These are phyloP conservation scores for Paraphoma sp. DNA, from an alignment of 2,329 filamentous ascomycete species.

Conservation along the genomic window DNA sequence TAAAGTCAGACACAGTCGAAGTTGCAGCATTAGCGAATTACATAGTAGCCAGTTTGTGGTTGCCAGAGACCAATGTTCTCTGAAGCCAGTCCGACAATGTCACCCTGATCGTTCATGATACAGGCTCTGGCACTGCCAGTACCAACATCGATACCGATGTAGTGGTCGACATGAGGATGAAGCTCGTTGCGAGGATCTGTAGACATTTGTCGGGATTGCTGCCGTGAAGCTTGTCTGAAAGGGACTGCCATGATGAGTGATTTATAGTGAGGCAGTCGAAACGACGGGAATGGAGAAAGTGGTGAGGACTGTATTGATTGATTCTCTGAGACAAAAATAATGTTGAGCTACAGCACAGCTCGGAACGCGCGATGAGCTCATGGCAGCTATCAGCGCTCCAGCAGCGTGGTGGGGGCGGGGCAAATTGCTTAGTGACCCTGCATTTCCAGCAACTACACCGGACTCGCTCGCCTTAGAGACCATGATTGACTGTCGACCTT, in stretches of 20 bases:
- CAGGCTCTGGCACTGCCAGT: slow-evolving; percentile 95
- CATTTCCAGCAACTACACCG: slow-evolving; percentile 23
- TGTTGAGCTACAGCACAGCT: slow-evolving; percentile 43
- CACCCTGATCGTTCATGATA: slow-evolving; percentile 89
- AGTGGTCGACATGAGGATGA: slow-evolving; percentile 64
- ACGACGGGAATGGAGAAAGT: neutral
- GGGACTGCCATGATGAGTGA: slow-evolving; percentile 34
- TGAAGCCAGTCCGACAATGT: slow-evolving; percentile 72
- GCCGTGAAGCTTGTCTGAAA: slow-evolving; percentile 34
- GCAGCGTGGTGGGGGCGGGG: slow-evolving; percentile 42
- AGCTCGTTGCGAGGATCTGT: slow-evolving; percentile 64
- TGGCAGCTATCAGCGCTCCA: slow-evolving; percentile 36
- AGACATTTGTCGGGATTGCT: slow-evolving; percentile 55
- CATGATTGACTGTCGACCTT: slow-evolving; percentile 25
- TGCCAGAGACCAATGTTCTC: slow-evolving; percentile 62
- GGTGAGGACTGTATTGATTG: neutral
- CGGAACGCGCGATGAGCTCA: slow-evolving; percentile 45
- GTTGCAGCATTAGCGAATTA: slow-evolving; percentile 33
- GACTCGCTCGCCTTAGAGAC: slow-evolving; percentile 14
- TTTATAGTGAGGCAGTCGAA: slow-evolving; percentile 5
- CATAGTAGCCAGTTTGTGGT: slow-evolving; percentile 62
- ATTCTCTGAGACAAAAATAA: slow-evolving; percentile 14
- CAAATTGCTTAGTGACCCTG: slow-evolving; percentile 28
- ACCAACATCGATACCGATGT: slow-evolving; percentile 92
- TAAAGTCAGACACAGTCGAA: neutral